phyloP scores from a whole-genome alignment of 2,329 filamentous ascomycete genomes.

The Calonectria pteridis region DNA sequence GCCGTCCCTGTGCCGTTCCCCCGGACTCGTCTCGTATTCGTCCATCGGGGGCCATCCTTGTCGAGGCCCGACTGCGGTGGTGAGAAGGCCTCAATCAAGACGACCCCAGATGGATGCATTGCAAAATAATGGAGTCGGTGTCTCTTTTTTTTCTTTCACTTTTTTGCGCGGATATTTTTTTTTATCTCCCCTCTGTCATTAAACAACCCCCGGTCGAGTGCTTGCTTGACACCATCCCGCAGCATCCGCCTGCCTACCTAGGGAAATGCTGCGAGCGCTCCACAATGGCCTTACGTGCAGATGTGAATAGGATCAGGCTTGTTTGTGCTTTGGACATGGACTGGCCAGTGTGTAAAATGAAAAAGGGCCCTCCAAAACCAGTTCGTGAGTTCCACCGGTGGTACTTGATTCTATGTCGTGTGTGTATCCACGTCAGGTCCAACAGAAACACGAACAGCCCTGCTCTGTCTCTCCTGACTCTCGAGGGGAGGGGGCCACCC shows the following conservation, averaged over 20 bases:
- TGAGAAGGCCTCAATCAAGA: constrained; percentile 17
- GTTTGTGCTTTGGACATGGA: constrained; percentile 13
- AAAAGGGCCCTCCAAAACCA: constrained; percentile 5
- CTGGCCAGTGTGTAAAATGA: constrained; percentile 22
- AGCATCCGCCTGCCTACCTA: constrained; percentile 21
- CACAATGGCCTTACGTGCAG: constrained; percentile 19
- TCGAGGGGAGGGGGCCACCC: neutral
- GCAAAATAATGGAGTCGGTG: constrained; percentile 16
- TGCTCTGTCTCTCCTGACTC: constrained; percentile 3
- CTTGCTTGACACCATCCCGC: constrained; percentile 9
- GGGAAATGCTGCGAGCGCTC: constrained; percentile 24
- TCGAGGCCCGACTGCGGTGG: constrained; percentile 9
- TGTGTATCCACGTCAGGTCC: neutral
- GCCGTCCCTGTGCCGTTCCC: constrained; percentile 20
- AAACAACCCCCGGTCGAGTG: neutral
- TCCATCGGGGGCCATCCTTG: constrained; percentile 26
- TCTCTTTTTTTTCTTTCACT: neutral
- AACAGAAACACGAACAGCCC: neutral
- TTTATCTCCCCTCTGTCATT: constrained; percentile 2
- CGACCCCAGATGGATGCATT: constrained; percentile 18
- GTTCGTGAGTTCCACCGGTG: constrained; percentile 17
- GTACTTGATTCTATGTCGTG: neutral
- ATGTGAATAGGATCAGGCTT: constrained; percentile 11
- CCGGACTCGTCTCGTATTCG: constrained; percentile 27
- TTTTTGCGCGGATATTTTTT: neutral